phyloP scores from a whole-genome alignment of 306 rosid genomes.

The Vicia faba region DNA sequence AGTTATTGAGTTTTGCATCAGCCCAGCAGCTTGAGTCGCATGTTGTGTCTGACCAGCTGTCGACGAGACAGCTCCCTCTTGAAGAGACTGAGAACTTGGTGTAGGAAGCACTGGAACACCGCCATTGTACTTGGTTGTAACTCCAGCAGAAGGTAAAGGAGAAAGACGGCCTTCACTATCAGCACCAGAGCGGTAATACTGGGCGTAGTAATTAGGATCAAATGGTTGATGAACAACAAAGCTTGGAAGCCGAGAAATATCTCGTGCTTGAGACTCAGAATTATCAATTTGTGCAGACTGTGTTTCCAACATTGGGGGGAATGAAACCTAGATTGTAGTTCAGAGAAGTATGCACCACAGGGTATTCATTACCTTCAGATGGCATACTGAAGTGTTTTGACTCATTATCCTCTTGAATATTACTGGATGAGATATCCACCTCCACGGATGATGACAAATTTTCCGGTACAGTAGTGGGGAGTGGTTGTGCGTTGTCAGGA shows the following conservation, averaged over 20 bases:
- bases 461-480: constrained; percentile 49
- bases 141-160: no score
- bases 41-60: constrained; percentile 70
- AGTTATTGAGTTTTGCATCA: constrained; percentile 83
- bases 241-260: constrained; percentile 73
- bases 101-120: no score
- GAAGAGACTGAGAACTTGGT: no score
- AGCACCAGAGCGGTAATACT: no score
- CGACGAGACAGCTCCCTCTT: constrained; percentile 68
- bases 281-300: constrained; percentile 72
- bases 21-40: constrained; percentile 83
- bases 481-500: constrained; percentile 66
- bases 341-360: constrained; percentile 56
- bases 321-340: constrained; percentile 70
- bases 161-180: no score
- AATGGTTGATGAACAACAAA: no score
- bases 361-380: constrained; percentile 75
- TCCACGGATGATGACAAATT: no score
- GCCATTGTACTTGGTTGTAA: no score
- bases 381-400: constrained; percentile 68
- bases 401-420: constrained; percentile 60
- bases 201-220: no score
- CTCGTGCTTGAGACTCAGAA: constrained; percentile 76
- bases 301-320: constrained; percentile 75
- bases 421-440: constrained; percentile 70